Percentiles rank a stretch among this genome's conserved stretches.
phyloP scores from a whole-genome alignment of 1,284 basidiomycete species.

The Golubevia pallescens region DNA sequence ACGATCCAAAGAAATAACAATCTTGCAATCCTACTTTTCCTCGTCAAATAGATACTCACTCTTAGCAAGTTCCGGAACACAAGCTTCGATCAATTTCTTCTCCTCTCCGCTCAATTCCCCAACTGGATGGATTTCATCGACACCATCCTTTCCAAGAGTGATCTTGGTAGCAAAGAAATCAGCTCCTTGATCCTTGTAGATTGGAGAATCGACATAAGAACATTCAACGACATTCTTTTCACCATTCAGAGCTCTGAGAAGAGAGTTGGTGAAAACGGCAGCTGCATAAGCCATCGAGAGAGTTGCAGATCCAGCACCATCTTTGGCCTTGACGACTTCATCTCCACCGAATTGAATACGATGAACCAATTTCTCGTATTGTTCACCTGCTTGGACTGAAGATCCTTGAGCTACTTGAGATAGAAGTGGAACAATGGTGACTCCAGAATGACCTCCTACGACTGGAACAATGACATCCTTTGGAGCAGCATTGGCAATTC shows the following conservation, averaged over 20 bases:
- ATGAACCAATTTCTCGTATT: conserved; percentile 68
- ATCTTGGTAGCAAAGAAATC: conserved; percentile 65
- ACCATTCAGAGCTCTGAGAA: conserved; percentile 84
- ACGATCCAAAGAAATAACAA: too few relatives aligned
- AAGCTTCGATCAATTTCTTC: conserved; percentile 62
- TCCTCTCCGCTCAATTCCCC: conserved; percentile 57
- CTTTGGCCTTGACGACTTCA: conserved; percentile 91
- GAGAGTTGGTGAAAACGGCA: conserved; percentile 79
- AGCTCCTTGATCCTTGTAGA: conserved; percentile 75
- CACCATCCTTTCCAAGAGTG: conserved; percentile 57
- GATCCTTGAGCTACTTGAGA: conserved; percentile 83
- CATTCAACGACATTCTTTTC: conserved; percentile 85
- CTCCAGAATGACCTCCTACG: conserved; percentile 93
- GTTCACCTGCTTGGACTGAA: conserved; percentile 69
- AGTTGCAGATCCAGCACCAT: conserved; percentile 82
- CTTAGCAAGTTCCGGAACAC: conserved; percentile 60
- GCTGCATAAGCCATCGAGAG: conserved; percentile 86
- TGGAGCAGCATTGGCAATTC: conserved; percentile 76
- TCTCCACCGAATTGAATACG: conserved; percentile 96
- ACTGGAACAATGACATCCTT: conserved; percentile 84
- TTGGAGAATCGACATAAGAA: conserved; percentile 80
- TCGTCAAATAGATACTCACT: conserved; percentile 5
- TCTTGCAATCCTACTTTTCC: too few relatives aligned
- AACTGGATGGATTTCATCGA: conserved; percentile 57
- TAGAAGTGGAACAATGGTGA: conserved; percentile 95